Evolutionary conservation across 129 eudicot species (phyloP).

Genomic region (Dittrichia graveolens): DNA sequence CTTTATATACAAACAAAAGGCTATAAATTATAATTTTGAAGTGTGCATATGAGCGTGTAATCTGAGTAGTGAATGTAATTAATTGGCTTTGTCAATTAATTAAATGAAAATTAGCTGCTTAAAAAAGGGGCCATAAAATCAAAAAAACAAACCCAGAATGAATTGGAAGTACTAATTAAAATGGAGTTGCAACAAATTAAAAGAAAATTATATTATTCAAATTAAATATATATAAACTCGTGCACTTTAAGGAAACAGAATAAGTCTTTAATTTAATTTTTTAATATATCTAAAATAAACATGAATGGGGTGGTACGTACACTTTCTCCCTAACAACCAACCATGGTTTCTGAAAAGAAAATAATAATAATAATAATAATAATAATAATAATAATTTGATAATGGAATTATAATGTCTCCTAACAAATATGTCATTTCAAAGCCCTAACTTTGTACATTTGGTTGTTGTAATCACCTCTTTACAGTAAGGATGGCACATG

Average conservation of each 20-base stretch:
- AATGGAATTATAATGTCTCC: constrained; percentile 46
- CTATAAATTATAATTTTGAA: no score
- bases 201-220: no score
- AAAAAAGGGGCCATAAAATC: no score
- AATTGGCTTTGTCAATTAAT: no score
- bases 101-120: no score
- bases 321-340: constrained; percentile 62
- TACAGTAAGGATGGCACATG: constrained; percentile 83
- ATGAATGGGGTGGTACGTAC: constrained; percentile 20
- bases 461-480: constrained; percentile 57
- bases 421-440: constrained; percentile 60
- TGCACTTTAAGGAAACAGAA: background rate
- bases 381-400: constrained; percentile 18
- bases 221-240: no score
- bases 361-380: background rate
- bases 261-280: background rate
- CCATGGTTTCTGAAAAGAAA: constrained; percentile 33
- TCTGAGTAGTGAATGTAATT: no score
- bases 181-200: no score
- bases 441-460: constrained; percentile 41
- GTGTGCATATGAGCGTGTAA: no score
- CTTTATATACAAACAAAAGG: no score
- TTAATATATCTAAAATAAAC: constrained; percentile 3
- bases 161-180: no score
- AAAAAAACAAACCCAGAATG: no score